Evolutionary conservation across 73 alveolate genomes (phyloP), one percentile per base, ranked within the genome.

Genomic region (Symbiodinium natans): DNA sequence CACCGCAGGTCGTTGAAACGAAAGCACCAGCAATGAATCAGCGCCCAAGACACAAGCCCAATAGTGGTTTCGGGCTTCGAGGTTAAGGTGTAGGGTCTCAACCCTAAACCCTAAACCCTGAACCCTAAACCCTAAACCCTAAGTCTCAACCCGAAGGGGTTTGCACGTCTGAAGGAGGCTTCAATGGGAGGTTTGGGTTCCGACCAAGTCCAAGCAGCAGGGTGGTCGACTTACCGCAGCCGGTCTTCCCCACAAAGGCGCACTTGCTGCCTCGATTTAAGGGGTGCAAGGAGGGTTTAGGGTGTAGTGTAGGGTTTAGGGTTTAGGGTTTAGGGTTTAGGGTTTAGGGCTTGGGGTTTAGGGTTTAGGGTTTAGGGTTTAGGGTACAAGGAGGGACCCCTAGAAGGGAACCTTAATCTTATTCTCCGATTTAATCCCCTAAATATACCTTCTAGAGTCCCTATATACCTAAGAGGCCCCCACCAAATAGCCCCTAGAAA

Each of bases 1-100:
- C 95, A 63, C 95, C 56, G 31, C 95, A 85, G 23, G 95, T 88
- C 86, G 56, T 88, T 42, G 86, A 85, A 10, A 88, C 95, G 40
- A 88, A 88, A 4, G 95, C 95, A 34, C 95, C 56, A n/a, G n/a
- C n/a, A n/a, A n/a, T n/a, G n/a, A n/a, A n/a, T n/a, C n/a, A n/a
- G n/a, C n/a, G n/a, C n/a, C 46, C 63, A 59, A 34, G 95, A 56
- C 9, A 85, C 95, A 59, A 17, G 25, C 15, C 17, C 25, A 23
- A 9, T 42, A 21, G 1, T 4, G 29, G 29, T 2, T 5, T 48
- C 3, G 63, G 63, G 19, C 17, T 1, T 48, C 27, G 23, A 1
- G 68, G 13, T 4, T 52, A 52, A 27, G 68, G 27, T 52, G 13
- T 52, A 52, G 27, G 25, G 71, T 52, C n/a, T n/a, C n/a, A n/a